phyloP scores from a whole-genome alignment of 768 basidiomycete species.

The Lactarius psammicola region DNA sequence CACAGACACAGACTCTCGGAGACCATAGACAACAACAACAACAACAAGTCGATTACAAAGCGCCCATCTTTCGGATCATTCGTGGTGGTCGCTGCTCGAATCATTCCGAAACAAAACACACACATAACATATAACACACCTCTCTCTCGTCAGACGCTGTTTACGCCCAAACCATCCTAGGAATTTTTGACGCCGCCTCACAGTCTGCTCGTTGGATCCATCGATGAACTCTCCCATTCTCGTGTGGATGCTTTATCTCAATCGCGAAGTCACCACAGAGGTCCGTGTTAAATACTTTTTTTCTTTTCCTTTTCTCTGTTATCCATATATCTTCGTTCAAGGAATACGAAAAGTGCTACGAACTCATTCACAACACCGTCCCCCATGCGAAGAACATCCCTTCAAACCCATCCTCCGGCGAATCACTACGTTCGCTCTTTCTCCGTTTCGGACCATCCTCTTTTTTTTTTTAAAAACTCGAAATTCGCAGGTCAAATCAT shows the following conservation, averaged over 20 bases:
- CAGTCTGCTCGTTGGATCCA: neutral
- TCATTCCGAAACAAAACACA: slow-evolving; percentile 1
- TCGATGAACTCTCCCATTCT: slow-evolving; percentile 63
- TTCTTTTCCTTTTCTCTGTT: neutral
- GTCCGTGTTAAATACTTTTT: slow-evolving; percentile 41
- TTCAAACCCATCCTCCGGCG: slow-evolving; percentile 56
- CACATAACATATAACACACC: slow-evolving; percentile 20
- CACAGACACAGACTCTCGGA: neutral
- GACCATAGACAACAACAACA: neutral
- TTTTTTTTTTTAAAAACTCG: slow-evolving; percentile 12
- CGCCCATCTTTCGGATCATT: slow-evolving; percentile 25
- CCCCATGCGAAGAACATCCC: slow-evolving; percentile 50
- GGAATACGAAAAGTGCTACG: slow-evolving; percentile 73
- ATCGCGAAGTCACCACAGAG: slow-evolving; percentile 66
- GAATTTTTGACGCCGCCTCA: slow-evolving; percentile 22
- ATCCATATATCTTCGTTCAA: slow-evolving; percentile 32
- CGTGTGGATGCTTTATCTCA: slow-evolving; percentile 78
- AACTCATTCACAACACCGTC: slow-evolving; percentile 59
- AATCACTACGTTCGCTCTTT: slow-evolving; percentile 56
- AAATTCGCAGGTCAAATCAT: slow-evolving; percentile 58
- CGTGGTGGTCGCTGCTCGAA: neutral
- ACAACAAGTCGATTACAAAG: slow-evolving; percentile 6
- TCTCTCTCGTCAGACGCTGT: slow-evolving; percentile 1
- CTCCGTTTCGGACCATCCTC: neutral
- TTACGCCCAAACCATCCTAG: slow-evolving; percentile 25